Evolutionary conservation across 805 yeast genomes (phyloP), one percentile per base, ranked within the genome.

Genomic region (Nematodospora valgi): DNA sequence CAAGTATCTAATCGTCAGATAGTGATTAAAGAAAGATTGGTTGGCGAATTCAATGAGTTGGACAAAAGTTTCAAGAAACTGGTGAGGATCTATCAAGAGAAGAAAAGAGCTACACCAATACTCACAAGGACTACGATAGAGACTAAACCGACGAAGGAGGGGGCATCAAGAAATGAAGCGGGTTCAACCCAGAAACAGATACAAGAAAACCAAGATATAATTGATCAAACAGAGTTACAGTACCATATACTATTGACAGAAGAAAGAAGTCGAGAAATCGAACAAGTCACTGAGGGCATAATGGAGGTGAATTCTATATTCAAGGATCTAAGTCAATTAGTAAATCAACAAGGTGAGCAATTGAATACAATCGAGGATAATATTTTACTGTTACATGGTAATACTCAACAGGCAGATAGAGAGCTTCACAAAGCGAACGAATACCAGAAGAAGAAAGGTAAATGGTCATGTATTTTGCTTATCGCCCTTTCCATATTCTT

Each of bases 311-410:
- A 89, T 56, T 72, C 87, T 7, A 88, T 89, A 4, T 88, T 87
- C 56, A 78, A 79, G 45, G 95, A 88, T 49, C 58, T 89, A 38
- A 87, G 88, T 11, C 72, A 77, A 24, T 62, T 89, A 48, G 93
- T 89, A 2, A 68, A 72, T 34, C 89, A 86, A 56, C 97, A 89
- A 54, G 96, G 95, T 5, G 80, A 75, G 20, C 88, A 85, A 46
- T 71, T 89, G 12, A 95, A 87, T 51, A 77, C 88, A 0, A 78
- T 89, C 12, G 96, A 87, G 52, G 86, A 82, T 42, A 87, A 87
- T 57, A 68, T 89, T 29, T 60, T 79, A 17, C 76, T 72, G 30
- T 64, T 82, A 40, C 76, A 80, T 5, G 71, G 65, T 15, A 82
- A 85, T 48, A 74, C 86, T 5, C 81, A 79, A 37, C 72, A 72